Percentiles rank a stretch among this genome's conserved stretches.
Evolutionary conservation across 768 basidiomycete genomes (phyloP).

Genomic region (Suillus sp.): DNA sequence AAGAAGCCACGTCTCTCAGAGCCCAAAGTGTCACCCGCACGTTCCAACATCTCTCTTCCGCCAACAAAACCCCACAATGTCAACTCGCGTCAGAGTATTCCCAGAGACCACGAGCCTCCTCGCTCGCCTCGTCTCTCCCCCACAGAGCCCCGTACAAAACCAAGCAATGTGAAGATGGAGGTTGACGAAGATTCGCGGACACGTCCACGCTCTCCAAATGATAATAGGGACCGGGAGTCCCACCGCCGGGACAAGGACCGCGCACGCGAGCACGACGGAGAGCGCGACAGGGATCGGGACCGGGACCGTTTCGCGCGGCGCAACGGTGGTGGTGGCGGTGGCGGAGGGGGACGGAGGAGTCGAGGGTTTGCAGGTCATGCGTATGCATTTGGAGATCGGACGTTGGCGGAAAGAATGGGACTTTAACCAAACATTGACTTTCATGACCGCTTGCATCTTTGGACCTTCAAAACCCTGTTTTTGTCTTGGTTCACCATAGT

Average conservation of each 20-base stretch:
- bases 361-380: slow-evolving; percentile 39
- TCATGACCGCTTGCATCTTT: slow-evolving; percentile 21
- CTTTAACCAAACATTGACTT: slow-evolving; percentile 40
- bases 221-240: slow-evolving; percentile 41
- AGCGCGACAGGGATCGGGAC: slow-evolving; percentile 37
- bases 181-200: slow-evolving; percentile 54
- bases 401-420: slow-evolving; percentile 85
- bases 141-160: slow-evolving; percentile 31
- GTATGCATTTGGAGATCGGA: slow-evolving; percentile 59
- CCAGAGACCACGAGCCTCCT: slow-evolving; percentile 25
- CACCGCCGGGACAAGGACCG: slow-evolving; percentile 41
- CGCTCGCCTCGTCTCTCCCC: slow-evolving; percentile 32
- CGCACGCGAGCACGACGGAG: slow-evolving; percentile 34
- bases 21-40: slow-evolving; percentile 36
- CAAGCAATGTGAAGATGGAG: slow-evolving; percentile 48
- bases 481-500: slow-evolving; percentile 27
- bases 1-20: slow-evolving; percentile 80
- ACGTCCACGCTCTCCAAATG: slow-evolving; percentile 45
- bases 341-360: slow-evolving; percentile 38
- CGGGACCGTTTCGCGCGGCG: slow-evolving; percentile 40
- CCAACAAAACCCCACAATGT: slow-evolving; percentile 24
- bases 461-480: slow-evolving; percentile 22
- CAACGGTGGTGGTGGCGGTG: slow-evolving; percentile 45
- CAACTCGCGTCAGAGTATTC: slow-evolving; percentile 17
- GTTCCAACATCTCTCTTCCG: slow-evolving; percentile 34